phyloP scores from a whole-genome alignment of 345 rosid genomes.

The Populus davidiana region DNA sequence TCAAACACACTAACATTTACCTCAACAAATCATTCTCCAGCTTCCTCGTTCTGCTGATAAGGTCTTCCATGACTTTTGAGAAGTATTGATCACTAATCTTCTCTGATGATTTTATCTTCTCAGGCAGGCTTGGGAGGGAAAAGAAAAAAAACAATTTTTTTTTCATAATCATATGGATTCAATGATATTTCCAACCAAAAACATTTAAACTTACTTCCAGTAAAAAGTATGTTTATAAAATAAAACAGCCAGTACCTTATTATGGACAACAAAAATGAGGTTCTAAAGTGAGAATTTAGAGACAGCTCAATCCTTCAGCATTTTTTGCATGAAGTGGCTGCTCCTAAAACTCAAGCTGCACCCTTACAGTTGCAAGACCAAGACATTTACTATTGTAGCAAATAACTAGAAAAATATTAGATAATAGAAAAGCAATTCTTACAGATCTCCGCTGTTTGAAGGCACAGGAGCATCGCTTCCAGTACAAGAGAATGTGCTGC shows the following conservation, averaged over 20 bases:
- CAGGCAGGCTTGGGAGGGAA: constrained; percentile 34
- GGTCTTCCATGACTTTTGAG: constrained; percentile 60
- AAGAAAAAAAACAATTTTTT: background rate
- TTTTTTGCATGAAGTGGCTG: background rate
- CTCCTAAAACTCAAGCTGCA: background rate
- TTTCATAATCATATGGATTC: background rate
- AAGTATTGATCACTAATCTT: constrained; percentile 49
- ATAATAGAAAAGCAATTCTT: constrained; percentile 31
- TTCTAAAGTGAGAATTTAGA: background rate
- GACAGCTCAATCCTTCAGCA: background rate
- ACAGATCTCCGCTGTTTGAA: constrained; percentile 43
- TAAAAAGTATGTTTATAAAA: background rate
- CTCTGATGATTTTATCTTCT: constrained; percentile 38
- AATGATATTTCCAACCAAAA: background rate
- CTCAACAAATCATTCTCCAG: constrained; percentile 60
- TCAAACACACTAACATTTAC: constrained; percentile 27
- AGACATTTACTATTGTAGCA: background rate
- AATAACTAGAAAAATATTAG: background rate
- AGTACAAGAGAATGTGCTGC: constrained; percentile 39
- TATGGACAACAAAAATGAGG: background rate
- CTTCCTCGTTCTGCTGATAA: constrained; percentile 46
- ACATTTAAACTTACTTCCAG: background rate
- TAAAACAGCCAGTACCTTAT: background rate
- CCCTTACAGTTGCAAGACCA: background rate
- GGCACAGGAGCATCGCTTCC: constrained; percentile 30